phyloP scores from a whole-genome alignment of 1,139 yeast genomes.

The Protomyces pachydermus region DNA sequence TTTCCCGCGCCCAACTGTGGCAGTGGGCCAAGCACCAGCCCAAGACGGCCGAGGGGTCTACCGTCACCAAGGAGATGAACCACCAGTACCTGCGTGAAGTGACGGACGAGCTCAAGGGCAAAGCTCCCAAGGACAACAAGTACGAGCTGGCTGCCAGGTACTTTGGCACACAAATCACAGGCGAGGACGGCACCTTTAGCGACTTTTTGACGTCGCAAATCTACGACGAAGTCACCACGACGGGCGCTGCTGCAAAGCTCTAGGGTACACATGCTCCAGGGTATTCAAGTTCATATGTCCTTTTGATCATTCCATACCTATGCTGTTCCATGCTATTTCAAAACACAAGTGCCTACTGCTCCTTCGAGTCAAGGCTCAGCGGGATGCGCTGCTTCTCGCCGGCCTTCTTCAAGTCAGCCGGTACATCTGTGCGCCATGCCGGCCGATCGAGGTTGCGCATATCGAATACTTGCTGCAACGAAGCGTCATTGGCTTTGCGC shows the following conservation, averaged over 20 bases:
- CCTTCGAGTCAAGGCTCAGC: conserved; percentile 5
- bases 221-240: conserved; percentile 26
- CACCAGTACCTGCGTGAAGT: conserved; percentile 57
- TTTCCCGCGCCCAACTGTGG: conserved; percentile 73
- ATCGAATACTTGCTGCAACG: conserved; percentile 22
- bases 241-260: conserved; percentile 29
- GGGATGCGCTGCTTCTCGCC: conserved; percentile 12
- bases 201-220: conserved; percentile 56
- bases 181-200: conserved; percentile 50
- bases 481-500: conserved; percentile 3
- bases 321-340: background rate
- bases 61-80: conserved; percentile 56
- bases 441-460: conserved; percentile 19
- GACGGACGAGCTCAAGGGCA: conserved; percentile 51
- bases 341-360: background rate
- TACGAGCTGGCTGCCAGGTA: conserved; percentile 53
- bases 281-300: too few relatives aligned
- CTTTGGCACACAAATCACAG: conserved; percentile 63
- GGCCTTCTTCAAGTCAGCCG: background rate
- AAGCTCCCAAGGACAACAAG: conserved; percentile 53
- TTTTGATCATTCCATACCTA: too few relatives aligned
- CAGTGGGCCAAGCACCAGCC: conserved; percentile 80
- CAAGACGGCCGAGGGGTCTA: conserved; percentile 55
- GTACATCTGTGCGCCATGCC: conserved; percentile 26
- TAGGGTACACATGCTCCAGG: background rate